Base-by-base conservation (phyloP, 1,139 yeast genomes). In the Eremothecium cymbalariae region DNA sequence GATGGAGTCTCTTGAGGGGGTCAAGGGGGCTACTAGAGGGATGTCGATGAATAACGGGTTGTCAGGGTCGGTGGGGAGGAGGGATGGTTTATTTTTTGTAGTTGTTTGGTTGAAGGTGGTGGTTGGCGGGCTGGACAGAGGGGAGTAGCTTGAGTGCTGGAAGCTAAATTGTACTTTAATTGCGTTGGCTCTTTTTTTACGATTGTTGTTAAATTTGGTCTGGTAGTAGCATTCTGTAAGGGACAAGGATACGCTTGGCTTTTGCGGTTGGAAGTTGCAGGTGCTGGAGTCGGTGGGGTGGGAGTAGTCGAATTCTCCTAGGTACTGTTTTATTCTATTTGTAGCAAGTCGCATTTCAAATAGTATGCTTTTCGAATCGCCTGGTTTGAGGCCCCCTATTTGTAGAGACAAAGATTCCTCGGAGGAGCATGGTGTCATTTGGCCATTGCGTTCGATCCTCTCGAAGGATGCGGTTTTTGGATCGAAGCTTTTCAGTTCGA, bases 1-100 rank as follows among this genome's bases (percentile, higher is more conserved):
- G 8, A 42, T 15, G 8, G 44, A 36, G 22, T 45, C 48, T 12
- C 41, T 38, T 20, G 45, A 35, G 6, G 43, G 40, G 2, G 45
- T 31, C 25, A 44, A 29, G 6, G 47, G 47, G 8, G 48, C 44
- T 7, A 44, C 43, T 11, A 45, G 31, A 8, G 44, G 33, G 7
- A 45, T 23, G 12, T 45, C 46, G 15, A 43, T 26, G 29, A 22
- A 33, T 19, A 11, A 14, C 21, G 32, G 32, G 19, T 37, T 23
- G 20, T 25, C 36, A 12, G 8, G 27, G 12, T 12, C 31, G 4
- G 28, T 25, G 18, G 6, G 13, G 19, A 8, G 11, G 30, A n/a
- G 4, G 16, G 12, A 4, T 15, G 8, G 11, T 5, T 23, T 3
- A 23, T 23, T n/a, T 3, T 6, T 23, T 8, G 11, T 8, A 8